A percentile compares a stretch with the other conserved stretches of the same genome.
phyloP scores from a whole-genome alignment of 2,329 filamentous ascomycete species.

The Fusarium liriodendri region DNA sequence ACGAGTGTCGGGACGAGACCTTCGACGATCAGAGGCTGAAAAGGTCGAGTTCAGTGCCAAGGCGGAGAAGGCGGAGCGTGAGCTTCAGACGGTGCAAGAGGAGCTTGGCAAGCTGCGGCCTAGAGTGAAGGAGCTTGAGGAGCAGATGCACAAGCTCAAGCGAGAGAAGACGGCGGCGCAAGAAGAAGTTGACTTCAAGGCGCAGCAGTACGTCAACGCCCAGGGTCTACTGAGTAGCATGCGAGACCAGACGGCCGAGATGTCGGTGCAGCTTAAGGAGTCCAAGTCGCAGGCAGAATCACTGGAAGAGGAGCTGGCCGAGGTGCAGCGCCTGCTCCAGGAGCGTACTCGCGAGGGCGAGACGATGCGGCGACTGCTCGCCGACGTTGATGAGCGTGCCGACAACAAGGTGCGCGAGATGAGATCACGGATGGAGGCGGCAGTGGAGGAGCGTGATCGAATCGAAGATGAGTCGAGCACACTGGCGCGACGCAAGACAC shows the following conservation, averaged over 20 bases:
- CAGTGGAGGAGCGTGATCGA: slow-evolving; percentile 92
- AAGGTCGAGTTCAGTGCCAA: slow-evolving; percentile 81
- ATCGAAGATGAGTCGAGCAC: slow-evolving; percentile 91
- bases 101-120: slow-evolving; percentile 76
- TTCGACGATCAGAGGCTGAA: slow-evolving; percentile 81
- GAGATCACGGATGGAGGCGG: slow-evolving; percentile 87
- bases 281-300: slow-evolving; percentile 83
- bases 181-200: slow-evolving; percentile 87
- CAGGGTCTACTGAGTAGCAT: slow-evolving; percentile 90
- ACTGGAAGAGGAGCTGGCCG: slow-evolving; percentile 90
- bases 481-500: slow-evolving; percentile 77
- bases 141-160: slow-evolving; percentile 74
- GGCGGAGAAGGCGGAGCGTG: slow-evolving; percentile 76
- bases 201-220: slow-evolving; percentile 85
- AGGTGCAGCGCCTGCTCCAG: slow-evolving; percentile 85
- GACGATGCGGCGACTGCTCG: slow-evolving; percentile 90
- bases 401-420: slow-evolving; percentile 89
- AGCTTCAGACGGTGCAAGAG: slow-evolving; percentile 78
- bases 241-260: slow-evolving; percentile 90
- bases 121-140: slow-evolving; percentile 75
- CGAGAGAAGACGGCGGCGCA: slow-evolving; percentile 75
- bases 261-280: slow-evolving; percentile 92
- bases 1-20: slow-evolving; percentile 78
- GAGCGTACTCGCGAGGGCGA: slow-evolving; percentile 93
- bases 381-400: slow-evolving; percentile 85